Base-by-base conservation (phyloP, 495 filamentous ascomycete species). In the Penicillium cataractarum region DNA sequence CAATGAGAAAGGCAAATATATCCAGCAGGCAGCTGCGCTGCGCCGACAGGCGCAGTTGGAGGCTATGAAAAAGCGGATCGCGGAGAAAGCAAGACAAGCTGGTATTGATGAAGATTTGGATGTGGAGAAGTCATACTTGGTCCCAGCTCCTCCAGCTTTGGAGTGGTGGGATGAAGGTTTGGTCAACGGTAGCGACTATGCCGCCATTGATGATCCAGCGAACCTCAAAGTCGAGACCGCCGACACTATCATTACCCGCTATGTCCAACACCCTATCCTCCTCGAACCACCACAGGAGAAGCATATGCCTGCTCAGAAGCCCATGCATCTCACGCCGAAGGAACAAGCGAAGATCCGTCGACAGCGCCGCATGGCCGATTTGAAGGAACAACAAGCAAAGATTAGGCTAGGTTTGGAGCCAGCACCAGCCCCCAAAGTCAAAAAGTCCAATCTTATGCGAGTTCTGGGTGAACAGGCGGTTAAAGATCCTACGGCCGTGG, bases 81-180 rank as follows among this genome's bases (percentile, higher is more conserved):
- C 92, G 0, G 91, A 90, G 61, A 85, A 88, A 64, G 88, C 92
- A 24, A 85, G 93, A 60, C 93, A 92, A 66, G 90, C 89, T 12
- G 90, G 92, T 55, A 87, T 97, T 63, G 93, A 98, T 68, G 96
- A 98, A 69, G 93, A 95, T 67, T 77, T 92, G 54, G 90, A 94
- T 58, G 86, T 89, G 49, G 94, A 98, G 74, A 97, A 96, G 75
- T 87, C 89, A 31, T 97, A 92, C 69, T 71, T 93, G 12, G 85
- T 97, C 33, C 87, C 91, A 62, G 84, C 83, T 31, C 94, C 95
- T 1, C 94, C 96, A 8, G 89, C 90, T 21, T 82, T 97, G 42
- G 95, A 99, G 75, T 99, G 96, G 96, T 98, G 96, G 96, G 95
- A 99, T 66, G 93, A 97, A 76, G 89, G 85, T 2, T 76, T 98